Evolutionary conservation across 2,329 filamentous ascomycete species (phyloP).

Genomic region (Apiospora marii): DNA sequence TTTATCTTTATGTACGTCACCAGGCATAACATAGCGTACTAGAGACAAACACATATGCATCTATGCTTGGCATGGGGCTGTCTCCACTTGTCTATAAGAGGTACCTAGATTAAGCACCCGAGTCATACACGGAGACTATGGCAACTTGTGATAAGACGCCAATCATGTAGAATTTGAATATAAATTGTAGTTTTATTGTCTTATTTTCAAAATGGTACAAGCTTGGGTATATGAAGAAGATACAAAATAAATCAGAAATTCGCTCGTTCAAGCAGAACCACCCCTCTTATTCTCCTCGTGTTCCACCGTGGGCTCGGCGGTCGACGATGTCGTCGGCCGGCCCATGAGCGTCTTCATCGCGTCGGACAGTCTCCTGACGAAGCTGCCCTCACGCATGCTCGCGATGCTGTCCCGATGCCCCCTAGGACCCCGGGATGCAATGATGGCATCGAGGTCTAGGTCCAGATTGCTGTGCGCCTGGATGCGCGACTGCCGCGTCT

Average conservation of each 20-base stretch:
- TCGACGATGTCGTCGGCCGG: slow-evolving; percentile 32
- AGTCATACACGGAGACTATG: too few relatives aligned
- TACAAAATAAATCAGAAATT: slow-evolving; percentile 1
- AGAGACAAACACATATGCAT: slow-evolving; percentile 1
- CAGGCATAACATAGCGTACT: background rate
- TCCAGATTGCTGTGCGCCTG: slow-evolving; percentile 50
- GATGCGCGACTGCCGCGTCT: slow-evolving; percentile 42
- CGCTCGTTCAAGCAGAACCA: slow-evolving; percentile 28
- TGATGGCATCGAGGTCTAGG: slow-evolving; percentile 52
- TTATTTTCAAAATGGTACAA: slow-evolving; percentile 21
- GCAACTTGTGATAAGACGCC: background rate
- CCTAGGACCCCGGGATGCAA: slow-evolving; percentile 42
- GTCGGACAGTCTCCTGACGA: slow-evolving; percentile 37
- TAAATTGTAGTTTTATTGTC: background rate
- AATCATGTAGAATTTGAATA: background rate
- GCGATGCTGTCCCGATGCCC: slow-evolving; percentile 32
- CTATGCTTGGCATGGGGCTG: background rate
- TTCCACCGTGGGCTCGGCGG: slow-evolving; percentile 32
- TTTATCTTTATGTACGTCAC: background rate
- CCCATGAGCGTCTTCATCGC: slow-evolving; percentile 32
- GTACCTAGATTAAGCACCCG: background rate
- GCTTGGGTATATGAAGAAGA: slow-evolving; percentile 20
- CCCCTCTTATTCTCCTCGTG: slow-evolving; percentile 34
- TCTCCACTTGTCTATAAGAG: background rate
- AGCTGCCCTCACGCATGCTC: slow-evolving; percentile 32